These are phyloP conservation scores for Tulasnella sp. DNA, from an alignment of 768 basidiomycete genomes.

Conservation along the genomic window DNA sequence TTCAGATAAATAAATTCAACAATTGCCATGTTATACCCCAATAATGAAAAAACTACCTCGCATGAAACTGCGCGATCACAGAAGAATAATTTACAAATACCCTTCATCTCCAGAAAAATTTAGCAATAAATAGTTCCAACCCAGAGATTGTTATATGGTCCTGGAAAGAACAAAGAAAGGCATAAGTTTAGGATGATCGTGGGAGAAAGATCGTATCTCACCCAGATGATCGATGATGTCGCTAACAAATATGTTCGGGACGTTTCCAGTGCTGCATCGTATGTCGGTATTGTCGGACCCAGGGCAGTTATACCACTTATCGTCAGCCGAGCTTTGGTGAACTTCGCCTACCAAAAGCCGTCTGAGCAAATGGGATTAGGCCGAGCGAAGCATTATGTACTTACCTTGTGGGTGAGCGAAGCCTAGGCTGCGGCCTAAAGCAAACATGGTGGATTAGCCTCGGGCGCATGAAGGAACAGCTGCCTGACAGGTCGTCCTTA, in stretches of 20 bases:
- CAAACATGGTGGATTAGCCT: neutral
- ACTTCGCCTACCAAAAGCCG: conserved; percentile 36
- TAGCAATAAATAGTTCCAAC: neutral
- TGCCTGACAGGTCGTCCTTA: neutral
- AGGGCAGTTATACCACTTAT: conserved; percentile 58
- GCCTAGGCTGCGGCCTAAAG: conserved; percentile 19
- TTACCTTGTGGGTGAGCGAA: conserved; percentile 24
- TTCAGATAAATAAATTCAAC: conserved; percentile 7
- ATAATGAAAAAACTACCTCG: neutral
- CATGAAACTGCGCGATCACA: neutral
- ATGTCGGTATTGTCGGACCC: conserved; percentile 63
- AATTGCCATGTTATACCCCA: neutral
- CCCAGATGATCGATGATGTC: conserved; percentile 35
- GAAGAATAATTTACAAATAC: neutral
- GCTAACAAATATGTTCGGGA: conserved; percentile 54
- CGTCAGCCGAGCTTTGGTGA: conserved; percentile 46
- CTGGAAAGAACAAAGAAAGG: neutral
- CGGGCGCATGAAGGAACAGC: neutral
- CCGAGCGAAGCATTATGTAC: conserved; percentile 1
- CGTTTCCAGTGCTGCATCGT: conserved; percentile 59
- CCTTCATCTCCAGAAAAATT: neutral
- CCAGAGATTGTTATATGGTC: neutral
- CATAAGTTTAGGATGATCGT: neutral
- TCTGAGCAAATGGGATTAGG: neutral
- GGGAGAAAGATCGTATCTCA: neutral